A percentile compares a stretch with the other conserved stretches of the same genome.
These are phyloP conservation scores for Boletellus ananiceps DNA, from an alignment of 768 basidiomycete species.

Conservation along the genomic window DNA sequence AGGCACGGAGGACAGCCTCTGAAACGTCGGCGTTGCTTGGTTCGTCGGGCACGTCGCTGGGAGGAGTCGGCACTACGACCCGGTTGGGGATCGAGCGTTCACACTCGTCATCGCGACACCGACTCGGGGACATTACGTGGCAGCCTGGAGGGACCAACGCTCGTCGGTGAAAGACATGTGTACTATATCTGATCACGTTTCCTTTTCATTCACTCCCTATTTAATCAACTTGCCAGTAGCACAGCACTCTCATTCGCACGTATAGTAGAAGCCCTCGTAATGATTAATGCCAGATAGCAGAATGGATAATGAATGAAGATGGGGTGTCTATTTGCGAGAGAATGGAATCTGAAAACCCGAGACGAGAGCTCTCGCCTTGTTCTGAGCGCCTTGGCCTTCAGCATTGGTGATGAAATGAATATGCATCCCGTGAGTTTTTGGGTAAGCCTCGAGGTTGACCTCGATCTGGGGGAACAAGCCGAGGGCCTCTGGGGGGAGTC, in stretches of 20 bases:
- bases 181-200: conserved; percentile 5
- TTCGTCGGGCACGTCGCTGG: conserved; percentile 17
- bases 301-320: not conserved
- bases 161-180: conserved; percentile 22
- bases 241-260: conserved; percentile 30
- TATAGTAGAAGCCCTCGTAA: conserved; percentile 25
- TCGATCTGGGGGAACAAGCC: conserved; percentile 94
- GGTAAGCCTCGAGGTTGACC: conserved; percentile 88
- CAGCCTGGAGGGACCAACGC: conserved; percentile 24
- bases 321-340: conserved; percentile 35
- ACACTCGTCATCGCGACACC: conserved; percentile 44
- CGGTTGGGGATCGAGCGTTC: conserved; percentile 34
- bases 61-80: conserved; percentile 14
- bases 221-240: conserved; percentile 7
- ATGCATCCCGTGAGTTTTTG: conserved; percentile 83
- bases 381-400: conserved; percentile 83
- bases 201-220: conserved; percentile 16
- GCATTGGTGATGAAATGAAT: conserved; percentile 92
- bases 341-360: conserved; percentile 95
- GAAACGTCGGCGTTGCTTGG: conserved; percentile 47
- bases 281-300: conserved; percentile 17
- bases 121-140: conserved; percentile 63
- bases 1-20: conserved; percentile 63
- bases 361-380: conserved; percentile 78
- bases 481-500: conserved; percentile 80